Percentiles rank a stretch among this genome's conserved stretches.
Evolutionary conservation across 352 stramenopile species (phyloP).

Genomic region (Saprolegnia diclina): DNA sequence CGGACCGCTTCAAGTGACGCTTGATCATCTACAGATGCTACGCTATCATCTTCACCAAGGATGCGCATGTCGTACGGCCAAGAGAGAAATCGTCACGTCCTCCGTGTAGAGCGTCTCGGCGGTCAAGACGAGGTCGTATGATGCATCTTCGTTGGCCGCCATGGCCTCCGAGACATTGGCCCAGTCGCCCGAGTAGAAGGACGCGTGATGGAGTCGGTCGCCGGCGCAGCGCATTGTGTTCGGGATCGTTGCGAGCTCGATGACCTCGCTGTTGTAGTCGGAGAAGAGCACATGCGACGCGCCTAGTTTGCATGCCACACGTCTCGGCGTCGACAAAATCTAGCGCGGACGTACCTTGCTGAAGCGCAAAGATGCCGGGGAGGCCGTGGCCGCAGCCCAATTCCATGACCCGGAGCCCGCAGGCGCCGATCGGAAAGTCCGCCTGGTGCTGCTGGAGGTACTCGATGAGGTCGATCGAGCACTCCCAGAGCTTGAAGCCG

Average conservation of each 20-base stretch:
- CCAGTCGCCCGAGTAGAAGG: slow-evolving; percentile 79
- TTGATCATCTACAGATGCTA: slow-evolving; percentile 54
- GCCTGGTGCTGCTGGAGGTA: slow-evolving; percentile 40
- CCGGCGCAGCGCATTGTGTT: slow-evolving; percentile 58
- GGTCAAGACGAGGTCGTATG: slow-evolving; percentile 75
- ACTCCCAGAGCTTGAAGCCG: slow-evolving; percentile 86
- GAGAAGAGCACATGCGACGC: slow-evolving; percentile 67
- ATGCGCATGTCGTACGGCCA: slow-evolving; percentile 39
- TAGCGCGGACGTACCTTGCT: slow-evolving; percentile 48
- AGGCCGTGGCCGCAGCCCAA: slow-evolving; percentile 75
- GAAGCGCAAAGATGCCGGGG: slow-evolving; percentile 68
- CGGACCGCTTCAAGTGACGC: slow-evolving; percentile 45
- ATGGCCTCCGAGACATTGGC: slow-evolving; percentile 52
- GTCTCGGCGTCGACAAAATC: neutral
- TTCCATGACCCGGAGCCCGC: slow-evolving; percentile 47
- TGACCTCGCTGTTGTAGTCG: slow-evolving; percentile 86
- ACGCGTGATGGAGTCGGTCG: slow-evolving; percentile 33
- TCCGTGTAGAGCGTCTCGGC: slow-evolving; percentile 85
- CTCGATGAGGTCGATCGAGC: slow-evolving; percentile 61
- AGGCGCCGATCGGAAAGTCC: slow-evolving; percentile 28
- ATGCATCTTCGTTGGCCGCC: slow-evolving; percentile 34
- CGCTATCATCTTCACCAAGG: neutral
- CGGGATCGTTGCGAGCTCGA: slow-evolving; percentile 76
- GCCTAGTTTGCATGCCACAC: slow-evolving; percentile 30
- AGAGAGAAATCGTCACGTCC: slow-evolving; percentile 55